A percentile compares a stretch with the other conserved stretches of the same genome.
These are phyloP conservation scores for Apophysomyces ossiformis DNA, from an alignment of 371 early-diverging fungal genomes.

Conservation along the genomic window DNA sequence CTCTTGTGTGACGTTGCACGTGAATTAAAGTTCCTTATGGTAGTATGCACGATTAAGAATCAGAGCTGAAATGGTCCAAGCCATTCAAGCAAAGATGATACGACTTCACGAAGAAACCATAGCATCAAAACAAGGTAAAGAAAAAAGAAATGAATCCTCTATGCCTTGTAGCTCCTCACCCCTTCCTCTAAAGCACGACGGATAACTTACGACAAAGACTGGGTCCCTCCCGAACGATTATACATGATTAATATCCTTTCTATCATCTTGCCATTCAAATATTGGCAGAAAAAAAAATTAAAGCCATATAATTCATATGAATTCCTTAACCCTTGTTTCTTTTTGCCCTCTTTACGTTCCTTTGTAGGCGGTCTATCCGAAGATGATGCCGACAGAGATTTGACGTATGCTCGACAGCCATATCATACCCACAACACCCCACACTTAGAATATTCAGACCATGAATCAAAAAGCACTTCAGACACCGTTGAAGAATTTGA, in stretches of 20 bases:
- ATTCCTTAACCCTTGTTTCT: constrained; percentile 18
- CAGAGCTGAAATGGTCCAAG: background rate
- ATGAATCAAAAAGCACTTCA: constrained; percentile 37
- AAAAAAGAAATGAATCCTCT: background rate
- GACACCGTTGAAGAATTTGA: constrained; percentile 23
- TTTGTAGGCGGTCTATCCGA: constrained; percentile 37
- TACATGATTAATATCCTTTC: constrained; percentile 42
- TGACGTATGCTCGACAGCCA: constrained; percentile 29
- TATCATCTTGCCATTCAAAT: background rate
- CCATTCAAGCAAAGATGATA: constrained; percentile 3
- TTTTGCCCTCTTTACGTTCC: constrained; percentile 25
- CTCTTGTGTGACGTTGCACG: constrained; percentile 11
- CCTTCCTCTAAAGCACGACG: constrained; percentile 7
- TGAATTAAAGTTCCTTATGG: constrained; percentile 1
- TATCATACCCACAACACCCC: constrained; percentile 33
- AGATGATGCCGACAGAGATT: constrained; percentile 32
- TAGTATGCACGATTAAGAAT: constrained; percentile 3
- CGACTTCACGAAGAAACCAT: constrained; percentile 1
- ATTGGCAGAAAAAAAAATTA: background rate
- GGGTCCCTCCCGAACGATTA: constrained; percentile 36
- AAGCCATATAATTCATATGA: background rate
- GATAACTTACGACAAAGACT: constrained; percentile 22
- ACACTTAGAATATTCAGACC: constrained; percentile 31
- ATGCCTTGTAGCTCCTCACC: background rate
- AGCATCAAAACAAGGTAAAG: constrained; percentile 2